Evolutionary conservation across 768 basidiomycete species (phyloP).

Genomic region (Tephrocybe sp.): DNA sequence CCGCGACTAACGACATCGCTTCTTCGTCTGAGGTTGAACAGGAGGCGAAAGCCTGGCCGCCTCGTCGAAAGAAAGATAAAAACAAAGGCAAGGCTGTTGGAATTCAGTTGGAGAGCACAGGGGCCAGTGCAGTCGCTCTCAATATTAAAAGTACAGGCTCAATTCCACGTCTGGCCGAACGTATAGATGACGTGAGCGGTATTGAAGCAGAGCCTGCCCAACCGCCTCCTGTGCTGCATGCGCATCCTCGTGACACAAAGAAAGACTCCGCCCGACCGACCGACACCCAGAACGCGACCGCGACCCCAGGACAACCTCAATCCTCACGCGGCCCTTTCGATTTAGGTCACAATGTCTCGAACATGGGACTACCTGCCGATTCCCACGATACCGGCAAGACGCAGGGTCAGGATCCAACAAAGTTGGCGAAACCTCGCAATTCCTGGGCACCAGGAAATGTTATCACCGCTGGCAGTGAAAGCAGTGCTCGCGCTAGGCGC

Average conservation of each 20-base stretch:
- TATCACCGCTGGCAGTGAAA: background rate
- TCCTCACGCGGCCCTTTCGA: too few species aligned
- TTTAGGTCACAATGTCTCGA: background rate
- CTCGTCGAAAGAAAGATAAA: conserved; percentile 15
- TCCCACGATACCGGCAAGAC: background rate
- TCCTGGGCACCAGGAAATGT: conserved; percentile 15
- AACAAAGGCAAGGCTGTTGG: conserved; percentile 9
- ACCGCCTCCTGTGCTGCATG: too few species aligned
- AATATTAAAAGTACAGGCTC: background rate
- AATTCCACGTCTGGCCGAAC: too few species aligned
- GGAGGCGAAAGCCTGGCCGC: conserved; percentile 22
- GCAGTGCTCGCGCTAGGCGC: conserved; percentile 1
- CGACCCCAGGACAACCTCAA: too few species aligned
- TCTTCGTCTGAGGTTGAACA: conserved; percentile 16
- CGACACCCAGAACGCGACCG: too few species aligned
- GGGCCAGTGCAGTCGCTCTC: background rate
- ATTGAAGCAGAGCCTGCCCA: too few species aligned
- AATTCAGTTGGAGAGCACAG: background rate
- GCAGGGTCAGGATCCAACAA: background rate
- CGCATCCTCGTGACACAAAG: too few species aligned
- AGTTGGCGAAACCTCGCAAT: conserved; percentile 4
- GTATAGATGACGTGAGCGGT: too few species aligned
- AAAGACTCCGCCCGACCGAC: too few species aligned
- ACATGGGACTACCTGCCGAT: background rate
- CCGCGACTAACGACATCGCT: background rate